Percentiles rank a stretch among this genome's conserved stretches.
Evolutionary conservation across 2,329 filamentous ascomycete species (phyloP).

Genomic region (Pseudogymnoascus sp.): DNA sequence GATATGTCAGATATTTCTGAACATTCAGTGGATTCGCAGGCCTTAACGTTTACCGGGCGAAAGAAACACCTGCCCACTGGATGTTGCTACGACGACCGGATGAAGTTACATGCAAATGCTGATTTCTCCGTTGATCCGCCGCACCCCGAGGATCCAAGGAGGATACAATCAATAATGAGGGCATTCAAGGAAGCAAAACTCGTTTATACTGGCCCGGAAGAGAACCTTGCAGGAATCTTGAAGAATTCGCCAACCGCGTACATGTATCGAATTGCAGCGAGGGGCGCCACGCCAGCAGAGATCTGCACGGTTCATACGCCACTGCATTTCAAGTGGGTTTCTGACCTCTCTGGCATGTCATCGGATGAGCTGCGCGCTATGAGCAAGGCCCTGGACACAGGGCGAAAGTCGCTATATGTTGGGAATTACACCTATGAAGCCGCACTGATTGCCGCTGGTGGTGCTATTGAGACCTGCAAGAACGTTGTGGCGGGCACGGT

Average conservation of each 20-base stretch:
- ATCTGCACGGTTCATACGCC: constrained; percentile 72
- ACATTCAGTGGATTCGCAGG: not conserved
- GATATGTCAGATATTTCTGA: not conserved
- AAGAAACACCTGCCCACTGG: constrained; percentile 54
- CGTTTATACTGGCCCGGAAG: constrained; percentile 56
- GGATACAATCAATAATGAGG: constrained; percentile 89
- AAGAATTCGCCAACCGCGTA: constrained; percentile 50
- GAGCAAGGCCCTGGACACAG: constrained; percentile 54
- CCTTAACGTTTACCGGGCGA: not conserved
- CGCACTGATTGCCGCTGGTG: constrained; percentile 77
- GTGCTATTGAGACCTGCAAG: constrained; percentile 75
- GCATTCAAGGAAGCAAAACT: constrained; percentile 78
- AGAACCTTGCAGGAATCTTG: constrained; percentile 46
- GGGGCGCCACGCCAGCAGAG: constrained; percentile 72
- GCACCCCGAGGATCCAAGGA: constrained; percentile 88
- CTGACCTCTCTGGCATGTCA: constrained; percentile 46
- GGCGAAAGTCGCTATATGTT: constrained; percentile 73
- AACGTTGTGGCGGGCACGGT: constrained; percentile 77
- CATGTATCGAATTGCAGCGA: constrained; percentile 71
- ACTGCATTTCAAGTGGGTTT: constrained; percentile 75
- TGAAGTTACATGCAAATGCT: constrained; percentile 91
- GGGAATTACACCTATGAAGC: constrained; percentile 76
- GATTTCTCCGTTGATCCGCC: constrained; percentile 67
- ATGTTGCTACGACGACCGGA: constrained; percentile 84
- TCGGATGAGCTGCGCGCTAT: constrained; percentile 62